Evolutionary conservation across 352 stramenopile genomes (phyloP), one percentile per base, ranked within the genome.

Genomic region (Peronospora farinosa): DNA sequence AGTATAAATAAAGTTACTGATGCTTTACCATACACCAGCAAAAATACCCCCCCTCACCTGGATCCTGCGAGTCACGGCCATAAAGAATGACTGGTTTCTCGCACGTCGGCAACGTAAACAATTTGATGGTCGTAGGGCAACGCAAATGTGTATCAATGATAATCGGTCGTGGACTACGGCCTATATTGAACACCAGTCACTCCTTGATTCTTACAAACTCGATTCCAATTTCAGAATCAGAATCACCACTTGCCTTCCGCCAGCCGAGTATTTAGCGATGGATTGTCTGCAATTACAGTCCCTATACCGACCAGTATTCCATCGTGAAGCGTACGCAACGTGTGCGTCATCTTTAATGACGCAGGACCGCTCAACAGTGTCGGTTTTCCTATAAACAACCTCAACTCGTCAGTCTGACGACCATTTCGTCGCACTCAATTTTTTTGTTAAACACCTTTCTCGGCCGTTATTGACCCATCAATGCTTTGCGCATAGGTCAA

Each of bases 401-500:
- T 13, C 32, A 43, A 33, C 2, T 19, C n/a, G 21, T 46, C 38
- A 56, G 28, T 23, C 16, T 38, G 15, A 23, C 23, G 31, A 32
- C 16, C 43, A 15, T 21, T n/a, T 37, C 32, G 12, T n/a, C 13
- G 8, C 21, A 51, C 7, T 37, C 31, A 33, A 5, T 12, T 51
- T 40, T 10, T 1, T 37, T 40, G 32, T n/a, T 7, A 25, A 48
- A 7, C 40, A 86, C 82, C 82, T 69, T 71, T 68, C 45, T 79
- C 50, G 3, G 67, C 74, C 2, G 84, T 51, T 30, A 96, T 79
- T 3, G 74, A 93, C 1, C 86, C 86, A 43, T 96, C 86, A 8
- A 96, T 81, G 48, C 86, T 96, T 51, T 96, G 86, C 33, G 86
- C 86, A 47, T 95, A 96, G 9, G 84, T 93, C 13, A 96, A 58